Conservation (phyloP, 192 early-diverging fungal genomes). For the Thamnidium elegans region DNA sequence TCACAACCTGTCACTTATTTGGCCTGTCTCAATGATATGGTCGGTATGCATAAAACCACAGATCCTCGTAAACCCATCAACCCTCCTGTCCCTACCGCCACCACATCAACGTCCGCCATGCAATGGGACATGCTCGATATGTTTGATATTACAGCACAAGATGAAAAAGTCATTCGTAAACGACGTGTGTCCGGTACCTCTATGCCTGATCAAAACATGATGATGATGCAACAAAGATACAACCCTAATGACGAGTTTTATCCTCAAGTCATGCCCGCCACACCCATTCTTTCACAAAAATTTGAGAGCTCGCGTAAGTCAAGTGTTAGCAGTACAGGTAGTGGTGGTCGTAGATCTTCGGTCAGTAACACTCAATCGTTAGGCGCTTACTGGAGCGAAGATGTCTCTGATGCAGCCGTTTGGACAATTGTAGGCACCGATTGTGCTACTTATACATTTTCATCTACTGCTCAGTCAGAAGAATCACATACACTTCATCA, state of each 20-base stretch:
- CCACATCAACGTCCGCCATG: background rate
- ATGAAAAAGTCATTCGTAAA: slow-evolving; percentile 35
- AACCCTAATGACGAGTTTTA: slow-evolving; percentile 39
- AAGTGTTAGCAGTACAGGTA: slow-evolving; percentile 22
- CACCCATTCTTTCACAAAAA: background rate
- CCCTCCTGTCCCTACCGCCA: background rate
- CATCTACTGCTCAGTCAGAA: slow-evolving; percentile 13
- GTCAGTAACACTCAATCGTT: slow-evolving; percentile 26
- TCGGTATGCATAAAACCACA: slow-evolving; percentile 64
- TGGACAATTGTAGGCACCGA: slow-evolving; percentile 91
- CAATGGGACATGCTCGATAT: background rate
- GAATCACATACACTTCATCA: slow-evolving; percentile 15
- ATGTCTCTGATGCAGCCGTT: slow-evolving; percentile 84
- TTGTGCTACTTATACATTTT: slow-evolving; percentile 49
- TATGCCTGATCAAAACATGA: slow-evolving; percentile 12
- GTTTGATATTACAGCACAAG: slow-evolving; percentile 5
- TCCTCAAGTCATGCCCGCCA: background rate
- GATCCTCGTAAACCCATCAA: slow-evolving; percentile 48
- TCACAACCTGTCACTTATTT: slow-evolving; percentile 55
- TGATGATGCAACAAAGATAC: slow-evolving; percentile 1
- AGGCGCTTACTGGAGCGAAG: slow-evolving; percentile 66
- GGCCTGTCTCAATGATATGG: slow-evolving; percentile 74
- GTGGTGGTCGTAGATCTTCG: background rate
- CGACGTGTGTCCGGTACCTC: slow-evolving; percentile 32
- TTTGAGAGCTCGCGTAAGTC: slow-evolving; percentile 19